These are phyloP conservation scores for Brassica carinata DNA, from an alignment of 345 rosid species.

Conservation along the genomic window DNA sequence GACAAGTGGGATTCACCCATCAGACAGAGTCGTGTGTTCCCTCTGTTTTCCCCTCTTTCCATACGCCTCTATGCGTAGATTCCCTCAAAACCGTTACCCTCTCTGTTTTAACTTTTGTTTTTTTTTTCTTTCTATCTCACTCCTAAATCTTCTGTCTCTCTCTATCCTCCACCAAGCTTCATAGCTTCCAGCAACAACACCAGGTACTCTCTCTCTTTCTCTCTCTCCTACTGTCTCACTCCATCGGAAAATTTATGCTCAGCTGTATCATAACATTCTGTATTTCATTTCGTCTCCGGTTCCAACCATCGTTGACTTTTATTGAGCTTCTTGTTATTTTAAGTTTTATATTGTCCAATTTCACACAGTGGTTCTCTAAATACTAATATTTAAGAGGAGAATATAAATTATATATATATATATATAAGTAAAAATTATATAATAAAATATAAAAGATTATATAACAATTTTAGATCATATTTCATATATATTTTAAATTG, in stretches of 20 bases:
- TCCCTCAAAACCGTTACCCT: neutral
- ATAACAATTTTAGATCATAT: too few relatives aligned
- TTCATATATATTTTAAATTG: too few relatives aligned
- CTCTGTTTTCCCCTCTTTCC: neutral
- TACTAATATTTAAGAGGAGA: too few relatives aligned
- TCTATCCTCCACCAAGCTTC: neutral
- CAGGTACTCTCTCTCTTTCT: neutral
- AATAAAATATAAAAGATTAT: too few relatives aligned
- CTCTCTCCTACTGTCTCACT: neutral
- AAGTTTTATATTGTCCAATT: too few relatives aligned
- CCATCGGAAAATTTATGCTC: neutral
- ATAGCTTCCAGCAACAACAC: neutral
- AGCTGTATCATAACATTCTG: neutral
- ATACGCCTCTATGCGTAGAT: neutral
- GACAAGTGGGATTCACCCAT: neutral
- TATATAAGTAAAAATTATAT: too few relatives aligned
- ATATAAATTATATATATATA: too few relatives aligned
- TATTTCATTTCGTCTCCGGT: conserved; percentile 1
- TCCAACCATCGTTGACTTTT: conserved; percentile 38
- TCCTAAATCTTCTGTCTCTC: too few relatives aligned
- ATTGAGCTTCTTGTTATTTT: too few relatives aligned
- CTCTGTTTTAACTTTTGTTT: neutral
- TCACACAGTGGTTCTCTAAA: too few relatives aligned
- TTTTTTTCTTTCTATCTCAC: neutral
- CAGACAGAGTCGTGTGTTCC: neutral